Evolutionary conservation across 163 green algal species (phyloP).

Genomic region (Trebouxiophyceae sp.): DNA sequence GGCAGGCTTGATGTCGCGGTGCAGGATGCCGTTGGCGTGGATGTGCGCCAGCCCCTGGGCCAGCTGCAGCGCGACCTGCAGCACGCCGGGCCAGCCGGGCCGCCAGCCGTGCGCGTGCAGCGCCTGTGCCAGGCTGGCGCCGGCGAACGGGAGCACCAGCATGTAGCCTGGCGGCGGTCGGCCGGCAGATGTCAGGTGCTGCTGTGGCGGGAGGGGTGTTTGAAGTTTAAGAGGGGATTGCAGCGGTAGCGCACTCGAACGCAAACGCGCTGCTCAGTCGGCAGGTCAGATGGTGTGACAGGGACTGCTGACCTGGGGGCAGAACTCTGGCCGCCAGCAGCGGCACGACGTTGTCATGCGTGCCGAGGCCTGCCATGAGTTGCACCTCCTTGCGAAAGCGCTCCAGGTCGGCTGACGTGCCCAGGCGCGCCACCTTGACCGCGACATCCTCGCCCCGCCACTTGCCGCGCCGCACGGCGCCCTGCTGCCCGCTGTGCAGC

Average conservation of each 20-base stretch:
- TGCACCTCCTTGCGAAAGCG: constrained; percentile 57
- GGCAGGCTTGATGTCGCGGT: constrained; percentile 80
- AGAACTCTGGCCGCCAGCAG: constrained; percentile 45
- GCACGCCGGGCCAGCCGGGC: constrained; percentile 15
- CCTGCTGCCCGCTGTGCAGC: constrained; percentile 8
- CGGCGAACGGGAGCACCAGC: constrained; percentile 53
- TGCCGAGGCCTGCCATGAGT: constrained; percentile 30
- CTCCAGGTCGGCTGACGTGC: constrained; percentile 48
- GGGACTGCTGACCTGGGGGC: constrained; percentile 28
- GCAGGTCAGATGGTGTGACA: background rate
- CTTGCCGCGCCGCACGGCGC: constrained; percentile 1
- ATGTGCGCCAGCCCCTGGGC: constrained; percentile 43
- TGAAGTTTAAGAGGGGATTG: background rate
- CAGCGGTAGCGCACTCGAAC: background rate
- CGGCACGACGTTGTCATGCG: constrained; percentile 34
- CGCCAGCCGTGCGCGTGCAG: constrained; percentile 37
- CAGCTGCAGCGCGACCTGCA: constrained; percentile 33
- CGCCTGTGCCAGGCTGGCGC: constrained; percentile 25
- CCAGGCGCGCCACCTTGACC: constrained; percentile 59
- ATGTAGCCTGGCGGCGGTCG: constrained; percentile 40
- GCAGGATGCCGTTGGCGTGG: constrained; percentile 57
- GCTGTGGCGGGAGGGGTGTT: too few relatives aligned
- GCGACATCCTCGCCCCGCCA: constrained; percentile 33
- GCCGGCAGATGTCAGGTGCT: background rate
- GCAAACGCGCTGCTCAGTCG: background rate